Evolutionary conservation across 306 rosid species (phyloP), one percentile per base, ranked within the genome.

Genomic region (Aeschynomene evenia): DNA sequence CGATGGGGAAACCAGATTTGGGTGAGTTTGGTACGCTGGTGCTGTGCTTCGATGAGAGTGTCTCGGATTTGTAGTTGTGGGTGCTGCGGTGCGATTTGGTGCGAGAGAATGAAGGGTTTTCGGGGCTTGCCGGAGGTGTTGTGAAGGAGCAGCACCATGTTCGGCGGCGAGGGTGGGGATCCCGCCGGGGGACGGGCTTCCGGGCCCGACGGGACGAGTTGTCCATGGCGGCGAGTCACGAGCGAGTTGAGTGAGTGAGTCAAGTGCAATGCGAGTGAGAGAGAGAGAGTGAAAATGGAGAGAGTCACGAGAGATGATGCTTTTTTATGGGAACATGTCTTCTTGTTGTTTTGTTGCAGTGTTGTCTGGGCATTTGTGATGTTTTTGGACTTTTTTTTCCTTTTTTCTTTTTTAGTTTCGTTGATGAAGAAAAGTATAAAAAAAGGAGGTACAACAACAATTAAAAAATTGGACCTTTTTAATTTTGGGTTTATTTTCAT

Each of bases 81-180:
- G 0, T 33, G 37, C 37, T 33, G 48, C 48, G 48, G 7, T 45
- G 58, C 59, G 85, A 58, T 36, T 85, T 89, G 26, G 87, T 46
- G 29, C 19, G 51, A 29, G 40, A 59, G 39, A 49, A 23, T 77
- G 51, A 15, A n/a, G 59, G 54, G 78, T 82, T 76, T 14, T 89
- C 96, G 23, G 98, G 98, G 77, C 98, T 92, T 1, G 91, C 74
- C 4, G 98, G 98, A 0, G 98, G 98, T 1, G 78, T 86, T 0
- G 83, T 74, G 79, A 89, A 88, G 1, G 98, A 86, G 79, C 98
- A 92, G 36, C 98, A 92, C 98, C 96, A 92, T 22, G 92, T 75
- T 37, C 89, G 70, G 49, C 87, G 85, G 7, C 80, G 91, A 26
- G 61, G 8, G 13, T 36, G 60, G 4, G 46, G 36, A 4, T 55